Conservation (phyloP, 176 grass and related monocot genomes). For the Musa acuminata region DNA sequence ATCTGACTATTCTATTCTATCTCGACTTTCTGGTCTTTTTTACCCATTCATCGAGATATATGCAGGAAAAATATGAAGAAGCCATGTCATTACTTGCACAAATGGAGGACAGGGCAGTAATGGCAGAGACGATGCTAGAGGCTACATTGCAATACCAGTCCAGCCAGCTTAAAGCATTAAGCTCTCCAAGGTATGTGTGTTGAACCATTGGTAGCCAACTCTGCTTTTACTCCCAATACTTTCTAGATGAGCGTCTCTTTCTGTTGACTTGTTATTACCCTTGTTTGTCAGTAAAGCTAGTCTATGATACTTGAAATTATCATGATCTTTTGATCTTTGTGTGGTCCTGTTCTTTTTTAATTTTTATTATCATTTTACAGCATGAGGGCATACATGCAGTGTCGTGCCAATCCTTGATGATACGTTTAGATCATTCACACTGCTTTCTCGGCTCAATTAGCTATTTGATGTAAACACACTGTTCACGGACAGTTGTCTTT, state of each 20-base stretch:
- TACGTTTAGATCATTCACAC: background rate
- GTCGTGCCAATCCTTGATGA: background rate
- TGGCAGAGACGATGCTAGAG: slow-evolving; percentile 98
- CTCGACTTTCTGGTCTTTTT: slow-evolving; percentile 20
- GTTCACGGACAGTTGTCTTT: background rate
- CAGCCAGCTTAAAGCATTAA: slow-evolving; percentile 84
- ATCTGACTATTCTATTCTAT: slow-evolving; percentile 9
- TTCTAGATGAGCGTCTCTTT: background rate
- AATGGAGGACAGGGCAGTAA: slow-evolving; percentile 94
- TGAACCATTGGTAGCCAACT: background rate
- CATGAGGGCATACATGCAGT: background rate
- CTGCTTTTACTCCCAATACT: background rate
- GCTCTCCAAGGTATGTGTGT: slow-evolving; percentile 49
- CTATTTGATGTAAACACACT: background rate
- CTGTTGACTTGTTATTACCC: no score
- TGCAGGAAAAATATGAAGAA: slow-evolving; percentile 85
- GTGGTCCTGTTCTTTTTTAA: background rate
- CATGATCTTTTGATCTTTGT: background rate
- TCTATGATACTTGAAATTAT: background rate
- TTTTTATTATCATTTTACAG: background rate
- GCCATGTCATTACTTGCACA: slow-evolving; percentile 57
- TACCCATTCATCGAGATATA: slow-evolving; percentile 21
- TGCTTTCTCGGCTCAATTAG: background rate
- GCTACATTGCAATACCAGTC: slow-evolving; percentile 98
- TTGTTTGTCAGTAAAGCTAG: background rate